These are phyloP conservation scores for Colletotrichum horii DNA, from an alignment of 2,329 filamentous ascomycete species.

Conservation along the genomic window DNA sequence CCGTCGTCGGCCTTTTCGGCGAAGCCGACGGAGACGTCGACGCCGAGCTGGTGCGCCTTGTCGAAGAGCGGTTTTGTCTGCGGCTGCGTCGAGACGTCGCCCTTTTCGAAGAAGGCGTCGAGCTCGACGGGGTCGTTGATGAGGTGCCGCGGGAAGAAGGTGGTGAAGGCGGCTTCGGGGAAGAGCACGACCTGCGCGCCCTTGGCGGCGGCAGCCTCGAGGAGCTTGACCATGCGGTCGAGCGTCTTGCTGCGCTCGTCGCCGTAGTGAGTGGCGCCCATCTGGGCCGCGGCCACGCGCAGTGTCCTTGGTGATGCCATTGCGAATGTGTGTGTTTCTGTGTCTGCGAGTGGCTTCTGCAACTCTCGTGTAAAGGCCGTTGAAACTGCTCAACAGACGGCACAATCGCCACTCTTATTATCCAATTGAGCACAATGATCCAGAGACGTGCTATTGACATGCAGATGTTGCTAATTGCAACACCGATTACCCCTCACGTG, in stretches of 20 bases:
- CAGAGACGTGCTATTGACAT: background rate
- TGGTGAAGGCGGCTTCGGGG: constrained; percentile 60
- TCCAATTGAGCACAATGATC: background rate
- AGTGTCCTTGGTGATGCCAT: background rate
- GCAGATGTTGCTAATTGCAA: background rate
- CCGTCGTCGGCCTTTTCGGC: constrained; percentile 50
- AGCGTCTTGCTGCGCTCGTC: constrained; percentile 44
- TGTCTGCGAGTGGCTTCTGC: background rate
- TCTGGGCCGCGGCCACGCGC: constrained; percentile 57
- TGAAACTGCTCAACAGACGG: background rate
- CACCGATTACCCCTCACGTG: background rate
- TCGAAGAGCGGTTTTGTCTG: constrained; percentile 55
- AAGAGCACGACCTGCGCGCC: constrained; percentile 56
- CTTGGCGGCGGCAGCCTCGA: constrained; percentile 47
- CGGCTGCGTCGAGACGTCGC: constrained; percentile 42
- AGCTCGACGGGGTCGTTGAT: constrained; percentile 48
- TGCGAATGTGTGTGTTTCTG: background rate
- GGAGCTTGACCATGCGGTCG: constrained; percentile 53
- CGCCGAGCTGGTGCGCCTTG: constrained; percentile 46
- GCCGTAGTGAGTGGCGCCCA: constrained; percentile 48
- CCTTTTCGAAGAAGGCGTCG: constrained; percentile 54
- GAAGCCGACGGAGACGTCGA: constrained; percentile 59
- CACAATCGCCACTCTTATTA: background rate
- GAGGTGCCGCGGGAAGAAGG: constrained; percentile 60
- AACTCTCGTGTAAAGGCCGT: background rate